These are phyloP conservation scores for Darksidea phi DNA, from an alignment of 495 filamentous ascomycete genomes.

Conservation along the genomic window DNA sequence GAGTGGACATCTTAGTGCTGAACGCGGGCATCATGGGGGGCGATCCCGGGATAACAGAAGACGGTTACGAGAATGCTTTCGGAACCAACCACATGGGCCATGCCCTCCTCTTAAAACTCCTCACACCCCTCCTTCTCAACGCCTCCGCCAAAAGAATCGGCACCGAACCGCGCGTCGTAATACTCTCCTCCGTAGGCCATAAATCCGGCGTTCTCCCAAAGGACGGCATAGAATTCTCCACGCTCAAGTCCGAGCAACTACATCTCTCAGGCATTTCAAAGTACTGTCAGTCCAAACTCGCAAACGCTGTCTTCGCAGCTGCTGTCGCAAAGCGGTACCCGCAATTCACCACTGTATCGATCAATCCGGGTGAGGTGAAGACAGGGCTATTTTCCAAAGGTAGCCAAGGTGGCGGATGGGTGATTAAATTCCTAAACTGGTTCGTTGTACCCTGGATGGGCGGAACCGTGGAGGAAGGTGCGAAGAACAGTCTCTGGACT, in stretches of 20 bases:
- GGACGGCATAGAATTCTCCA: conserved; percentile 7
- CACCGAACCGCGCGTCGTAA: conserved; percentile 30
- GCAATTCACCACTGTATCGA: conserved; percentile 40
- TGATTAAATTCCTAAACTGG: conserved; percentile 35
- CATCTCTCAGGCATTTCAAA: conserved; percentile 46
- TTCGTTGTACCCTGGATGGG: conserved; percentile 48
- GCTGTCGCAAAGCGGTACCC: conserved; percentile 37
- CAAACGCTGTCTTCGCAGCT: conserved; percentile 19
- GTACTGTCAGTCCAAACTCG: conserved; percentile 21
- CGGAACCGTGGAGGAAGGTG: background rate
- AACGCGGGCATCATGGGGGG: conserved; percentile 18
- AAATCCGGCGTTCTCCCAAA: background rate
- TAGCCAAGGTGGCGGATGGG: conserved; percentile 49
- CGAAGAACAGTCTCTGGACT: conserved; percentile 39
- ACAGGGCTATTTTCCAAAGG: conserved; percentile 48
- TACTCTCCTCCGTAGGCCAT: conserved; percentile 11
- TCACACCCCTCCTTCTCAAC: conserved; percentile 11
- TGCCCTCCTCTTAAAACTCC: conserved; percentile 13
- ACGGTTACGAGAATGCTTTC: conserved; percentile 57
- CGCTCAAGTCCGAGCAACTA: conserved; percentile 30
- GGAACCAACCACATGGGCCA: conserved; percentile 40
- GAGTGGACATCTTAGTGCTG: conserved; percentile 16
- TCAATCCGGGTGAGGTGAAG: conserved; percentile 48
- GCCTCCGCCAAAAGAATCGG: background rate
- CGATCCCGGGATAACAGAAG: background rate